Evolutionary conservation across 2,329 filamentous ascomycete species (phyloP), one percentile per base, ranked within the genome.

Genomic region (Trichoderma citrinoviride): DNA sequence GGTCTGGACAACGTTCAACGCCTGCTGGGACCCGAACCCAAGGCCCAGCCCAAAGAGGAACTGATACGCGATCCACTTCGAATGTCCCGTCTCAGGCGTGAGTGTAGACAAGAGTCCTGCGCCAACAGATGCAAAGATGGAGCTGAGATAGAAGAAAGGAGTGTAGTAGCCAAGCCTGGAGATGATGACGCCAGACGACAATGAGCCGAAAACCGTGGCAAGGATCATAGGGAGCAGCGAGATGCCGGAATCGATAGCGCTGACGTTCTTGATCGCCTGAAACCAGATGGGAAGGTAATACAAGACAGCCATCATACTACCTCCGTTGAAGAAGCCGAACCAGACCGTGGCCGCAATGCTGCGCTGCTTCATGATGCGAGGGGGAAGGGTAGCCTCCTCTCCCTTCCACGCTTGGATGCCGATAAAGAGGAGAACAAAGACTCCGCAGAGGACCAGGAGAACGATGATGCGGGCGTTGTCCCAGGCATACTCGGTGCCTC

Each of bases 251-350:
- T 73, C 46, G 1, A 75, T 66, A 19, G 74, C 73, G 2, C 71
- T 68, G 19, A 68, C 65, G 8, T 73, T 79, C 58, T 79, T 72
- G 52, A 82, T 78, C 12, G 78, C 79, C 66, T 83, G 81, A 71
- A 83, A 84, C 79, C 81, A 85, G 62, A 84, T 76, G 12, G 82
- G 81, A 5, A 84, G 72, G 68, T 78, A 83, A 70, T 81, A 81
- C 5, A 78, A 29, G 23, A 50, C 19, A 5, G 61, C 54, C 41
- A 61, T 58, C 44, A 64, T 50, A 33, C 44, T 23, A 8, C 54
- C 43, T 15, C 61, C 61, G n/a, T 47, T 50, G 33, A 33, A 64
- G 43, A 64, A 64, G 10, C 23, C 19, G 7, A 58, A 64, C 33
- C 47, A 61, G 21, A 43, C 23, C 14, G 29, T 17, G 1, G 47